These are phyloP conservation scores for Macrophomina pseudophaseolina DNA, from an alignment of 2,329 filamentous ascomycete genomes.

Conservation along the genomic window DNA sequence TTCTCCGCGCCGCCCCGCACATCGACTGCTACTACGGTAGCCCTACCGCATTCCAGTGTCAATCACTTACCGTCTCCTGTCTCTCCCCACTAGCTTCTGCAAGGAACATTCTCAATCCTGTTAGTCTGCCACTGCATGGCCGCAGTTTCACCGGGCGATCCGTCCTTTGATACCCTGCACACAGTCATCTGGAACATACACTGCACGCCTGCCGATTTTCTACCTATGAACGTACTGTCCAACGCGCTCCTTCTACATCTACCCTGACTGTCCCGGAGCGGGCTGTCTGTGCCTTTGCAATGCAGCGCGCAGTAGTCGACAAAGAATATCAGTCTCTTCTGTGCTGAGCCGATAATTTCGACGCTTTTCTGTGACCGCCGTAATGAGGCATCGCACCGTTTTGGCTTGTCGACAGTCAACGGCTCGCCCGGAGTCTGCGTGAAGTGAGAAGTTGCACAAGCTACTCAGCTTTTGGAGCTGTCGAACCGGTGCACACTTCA, in stretches of 20 bases:
- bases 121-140: neutral
- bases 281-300: neutral
- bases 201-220: too few relatives aligned
- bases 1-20: constrained; percentile 5
- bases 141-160: neutral
- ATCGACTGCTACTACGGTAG: constrained; percentile 1
- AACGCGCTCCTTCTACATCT: too few relatives aligned
- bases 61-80: neutral
- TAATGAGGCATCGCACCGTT: neutral
- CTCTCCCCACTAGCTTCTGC: neutral
- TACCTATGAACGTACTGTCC: too few relatives aligned
- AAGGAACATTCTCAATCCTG: neutral
- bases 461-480: neutral
- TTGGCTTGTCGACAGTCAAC: neutral
- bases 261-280: too few relatives aligned
- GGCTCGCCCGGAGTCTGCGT: neutral
- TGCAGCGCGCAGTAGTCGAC: neutral
- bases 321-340: neutral
- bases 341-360: neutral
- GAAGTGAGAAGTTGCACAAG: neutral
- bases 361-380: neutral
- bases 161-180: too few relatives aligned
- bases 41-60: constrained; percentile 3
- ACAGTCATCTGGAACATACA: too few relatives aligned
- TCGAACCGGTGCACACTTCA: neutral